Evolutionary conservation across 129 eudicot species (phyloP), one percentile per base, ranked within the genome.

Genomic region (Helichrysum umbraculigerum): DNA sequence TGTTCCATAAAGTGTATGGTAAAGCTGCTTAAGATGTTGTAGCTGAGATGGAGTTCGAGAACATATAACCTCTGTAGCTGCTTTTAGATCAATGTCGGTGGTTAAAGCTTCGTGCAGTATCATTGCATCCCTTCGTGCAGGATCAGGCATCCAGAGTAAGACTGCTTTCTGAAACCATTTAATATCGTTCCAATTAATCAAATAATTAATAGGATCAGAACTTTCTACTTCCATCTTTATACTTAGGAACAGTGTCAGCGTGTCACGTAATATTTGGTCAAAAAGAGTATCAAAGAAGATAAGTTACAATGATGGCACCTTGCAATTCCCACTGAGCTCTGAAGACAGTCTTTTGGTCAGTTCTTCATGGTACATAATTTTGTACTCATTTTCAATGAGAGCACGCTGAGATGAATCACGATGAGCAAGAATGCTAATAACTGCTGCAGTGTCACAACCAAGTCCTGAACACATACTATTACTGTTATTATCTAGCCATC

Each of bases 31-130:
- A 41, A 92, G 83, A 5, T 87, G 86, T 39, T 92, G 98, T 29
- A 92, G 35, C 75, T 89, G 96, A 8, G 96, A 34, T 41, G 90
- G 76, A 37, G 98, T 89, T 7, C 96, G 82, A 71, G 93, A 87
- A 70, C 98, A 92, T 73, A 92, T 76, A 17, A 92, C 93, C 88
- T 92, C 98, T 16, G 93, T 90, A 12, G 93, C 98, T 76, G 84
- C 87, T 88, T 59, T 87, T 7, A 87, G 73, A 82, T 87, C 82
- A 20, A 87, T 71, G n/a, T 28, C 59, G 0, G 78, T 78, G 22
- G 81, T 62, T 76, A 87, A 79, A 44, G 90, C 86, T n/a, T 84
- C 81, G 39, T 83, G 69, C 58, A 92, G 72, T 68, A 90, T 72
- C 14, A 83, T 79, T 61, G 98, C 98, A 83, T 92, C 98, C 20